These are phyloP conservation scores for Pestalotiopsis sp. DNA, from an alignment of 2,329 filamentous ascomycete species.

Conservation along the genomic window DNA sequence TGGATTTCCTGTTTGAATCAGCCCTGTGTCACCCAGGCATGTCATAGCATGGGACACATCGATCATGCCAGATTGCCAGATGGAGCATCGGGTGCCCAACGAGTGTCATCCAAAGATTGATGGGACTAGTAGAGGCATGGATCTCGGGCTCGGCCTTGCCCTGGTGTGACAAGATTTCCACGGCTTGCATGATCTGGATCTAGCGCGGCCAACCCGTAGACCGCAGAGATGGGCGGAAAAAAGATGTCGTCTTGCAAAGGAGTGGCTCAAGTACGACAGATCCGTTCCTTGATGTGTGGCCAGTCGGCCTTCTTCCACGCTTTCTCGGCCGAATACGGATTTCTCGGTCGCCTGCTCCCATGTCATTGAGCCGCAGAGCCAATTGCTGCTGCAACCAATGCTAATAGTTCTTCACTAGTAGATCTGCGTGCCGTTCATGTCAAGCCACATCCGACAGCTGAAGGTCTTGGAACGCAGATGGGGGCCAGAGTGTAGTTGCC, in stretches of 20 bases:
- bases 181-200: background rate
- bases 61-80: background rate
- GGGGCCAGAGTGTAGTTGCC: too few relatives aligned
- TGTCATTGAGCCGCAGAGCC: background rate
- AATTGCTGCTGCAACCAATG: background rate
- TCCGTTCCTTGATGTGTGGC: background rate
- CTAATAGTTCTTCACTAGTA: background rate
- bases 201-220: background rate
- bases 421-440: background rate
- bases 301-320: background rate
- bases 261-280: background rate
- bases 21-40: background rate
- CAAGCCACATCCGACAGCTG: background rate
- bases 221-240: background rate
- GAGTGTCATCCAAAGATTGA: background rate
- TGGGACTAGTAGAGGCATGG: background rate
- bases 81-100: background rate
- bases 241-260: background rate
- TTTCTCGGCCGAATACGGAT: background rate
- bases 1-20: background rate
- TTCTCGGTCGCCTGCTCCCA: background rate
- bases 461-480: background rate
- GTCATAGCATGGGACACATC: too few relatives aligned
- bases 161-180: background rate
- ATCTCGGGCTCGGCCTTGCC: background rate